Evolutionary conservation across 2,329 filamentous ascomycete genomes (phyloP).

Genomic region (Ophiostoma sp.): DNA sequence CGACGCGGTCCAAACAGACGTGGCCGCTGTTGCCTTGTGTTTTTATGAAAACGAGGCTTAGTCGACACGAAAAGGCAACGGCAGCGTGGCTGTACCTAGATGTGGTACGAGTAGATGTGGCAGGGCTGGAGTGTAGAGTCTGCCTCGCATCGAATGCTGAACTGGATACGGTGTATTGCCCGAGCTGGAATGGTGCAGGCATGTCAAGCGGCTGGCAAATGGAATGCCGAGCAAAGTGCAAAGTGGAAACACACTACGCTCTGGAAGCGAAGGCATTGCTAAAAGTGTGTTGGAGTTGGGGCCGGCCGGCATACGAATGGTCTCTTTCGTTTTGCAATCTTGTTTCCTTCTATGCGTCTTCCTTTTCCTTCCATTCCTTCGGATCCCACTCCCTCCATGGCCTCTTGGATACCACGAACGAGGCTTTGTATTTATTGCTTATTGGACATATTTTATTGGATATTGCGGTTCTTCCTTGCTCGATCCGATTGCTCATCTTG

Average conservation of each 20-base stretch:
- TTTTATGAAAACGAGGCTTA: neutral
- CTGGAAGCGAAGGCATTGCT: neutral
- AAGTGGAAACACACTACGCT: neutral
- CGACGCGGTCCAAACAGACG: neutral
- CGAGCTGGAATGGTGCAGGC: neutral
- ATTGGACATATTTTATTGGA: neutral
- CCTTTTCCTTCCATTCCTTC: neutral
- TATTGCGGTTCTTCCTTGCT: too few species aligned
- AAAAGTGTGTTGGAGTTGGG: neutral
- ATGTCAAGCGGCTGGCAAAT: neutral
- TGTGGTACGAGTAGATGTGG: neutral
- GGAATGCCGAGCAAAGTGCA: neutral
- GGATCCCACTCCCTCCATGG: neutral
- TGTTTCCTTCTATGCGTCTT: conserved; percentile 10
- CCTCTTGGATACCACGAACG: neutral
- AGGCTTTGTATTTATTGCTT: neutral
- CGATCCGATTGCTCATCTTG: too few species aligned
- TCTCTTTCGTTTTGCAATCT: neutral
- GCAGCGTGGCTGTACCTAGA: neutral
- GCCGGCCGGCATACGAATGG: neutral
- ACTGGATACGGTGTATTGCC: neutral
- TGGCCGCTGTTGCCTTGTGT: neutral
- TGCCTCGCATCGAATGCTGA: neutral
- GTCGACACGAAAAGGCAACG: neutral
- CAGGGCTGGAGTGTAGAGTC: neutral